Evolutionary conservation across 208 protist species (phyloP).

Genomic region (Leishmania gerbilli): DNA sequence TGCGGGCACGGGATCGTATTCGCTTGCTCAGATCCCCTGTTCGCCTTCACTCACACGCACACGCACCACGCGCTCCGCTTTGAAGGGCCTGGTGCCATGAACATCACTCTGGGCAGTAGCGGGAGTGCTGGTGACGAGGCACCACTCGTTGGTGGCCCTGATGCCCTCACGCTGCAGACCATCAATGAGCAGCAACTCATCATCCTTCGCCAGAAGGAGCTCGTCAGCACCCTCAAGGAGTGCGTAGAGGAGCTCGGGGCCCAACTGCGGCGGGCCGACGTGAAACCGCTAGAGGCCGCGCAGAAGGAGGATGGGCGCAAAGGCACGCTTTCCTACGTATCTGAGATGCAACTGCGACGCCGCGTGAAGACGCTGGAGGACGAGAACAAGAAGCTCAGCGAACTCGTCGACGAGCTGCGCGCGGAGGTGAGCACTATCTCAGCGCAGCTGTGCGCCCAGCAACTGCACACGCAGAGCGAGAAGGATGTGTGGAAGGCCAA

Average conservation of each 20-base stretch:
- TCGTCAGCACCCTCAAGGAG: constrained; percentile 49
- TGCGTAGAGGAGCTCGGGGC: constrained; percentile 37
- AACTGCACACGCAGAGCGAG: background rate
- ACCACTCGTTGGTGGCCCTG: background rate
- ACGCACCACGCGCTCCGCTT: background rate
- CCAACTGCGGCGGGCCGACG: constrained; percentile 6
- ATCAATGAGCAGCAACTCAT: constrained; percentile 76
- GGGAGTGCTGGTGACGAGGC: background rate
- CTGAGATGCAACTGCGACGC: constrained; percentile 14
- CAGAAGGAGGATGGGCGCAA: background rate
- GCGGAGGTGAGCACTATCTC: background rate
- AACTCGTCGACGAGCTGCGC: constrained; percentile 4
- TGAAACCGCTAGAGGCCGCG: background rate
- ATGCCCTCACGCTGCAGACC: constrained; percentile 54
- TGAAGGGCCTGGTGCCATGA: background rate
- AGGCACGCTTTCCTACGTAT: background rate
- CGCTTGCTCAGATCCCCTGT: background rate
- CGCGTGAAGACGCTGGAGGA: constrained; percentile 5
- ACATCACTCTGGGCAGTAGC: background rate
- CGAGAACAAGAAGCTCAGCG: constrained; percentile 11
- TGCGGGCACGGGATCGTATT: background rate
- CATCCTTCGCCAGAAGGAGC: constrained; percentile 62
- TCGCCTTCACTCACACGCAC: background rate
- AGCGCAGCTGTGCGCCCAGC: background rate
- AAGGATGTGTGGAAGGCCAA: background rate